Base-by-base conservation (phyloP, 1,284 basidiomycete species). In the Crepidotus sp. region DNA sequence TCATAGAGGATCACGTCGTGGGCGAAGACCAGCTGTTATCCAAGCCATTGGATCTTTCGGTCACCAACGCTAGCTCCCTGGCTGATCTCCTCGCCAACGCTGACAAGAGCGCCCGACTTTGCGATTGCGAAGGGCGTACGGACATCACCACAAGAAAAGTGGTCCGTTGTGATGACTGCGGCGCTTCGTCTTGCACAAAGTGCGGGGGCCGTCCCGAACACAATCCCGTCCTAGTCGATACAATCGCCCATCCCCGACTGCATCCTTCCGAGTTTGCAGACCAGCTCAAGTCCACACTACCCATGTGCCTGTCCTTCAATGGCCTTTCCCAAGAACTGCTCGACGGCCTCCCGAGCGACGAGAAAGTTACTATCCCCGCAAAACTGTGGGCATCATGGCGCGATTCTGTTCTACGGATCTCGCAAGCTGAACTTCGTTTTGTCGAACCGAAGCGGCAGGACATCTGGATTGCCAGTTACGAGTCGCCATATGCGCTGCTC, bases 131-230 rank as follows among this genome's bases (percentile, higher is more conserved):
- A 62, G 94, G 93, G 2, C 82, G 89, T 11, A 74, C 78, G 24
- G 83, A 79, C 47, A 81, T 89, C 54, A 86, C 87, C 0, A 72
- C 71, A 5, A 70, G 80, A n/a, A 68, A 75, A 14, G 69, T 96
- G 29, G 73, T 77, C 40, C 75, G 73, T 11, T 97, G 93, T 61
- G 50, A 60, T 7, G 83, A 85, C 45, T 97, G 93, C 57, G 77
- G 76, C 10, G 77, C 80, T 13, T 79, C 89, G 7, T 83, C 85
- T 17, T 97, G 93, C 65, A 74, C 75, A 51, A 81, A 80, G 53
- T 96, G 93, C 58, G 88, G 88, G 32, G 92, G 91, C 18, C 80
- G 90, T 46, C 94, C 94, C 0, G 83, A 91, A 53, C 93, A 97
- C 61, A 82, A 82, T 51, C 81, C 81, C 52, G 58, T 64, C 24